Conservation (phyloP, 495 filamentous ascomycete species). For the Amniculicola lignicola region DNA sequence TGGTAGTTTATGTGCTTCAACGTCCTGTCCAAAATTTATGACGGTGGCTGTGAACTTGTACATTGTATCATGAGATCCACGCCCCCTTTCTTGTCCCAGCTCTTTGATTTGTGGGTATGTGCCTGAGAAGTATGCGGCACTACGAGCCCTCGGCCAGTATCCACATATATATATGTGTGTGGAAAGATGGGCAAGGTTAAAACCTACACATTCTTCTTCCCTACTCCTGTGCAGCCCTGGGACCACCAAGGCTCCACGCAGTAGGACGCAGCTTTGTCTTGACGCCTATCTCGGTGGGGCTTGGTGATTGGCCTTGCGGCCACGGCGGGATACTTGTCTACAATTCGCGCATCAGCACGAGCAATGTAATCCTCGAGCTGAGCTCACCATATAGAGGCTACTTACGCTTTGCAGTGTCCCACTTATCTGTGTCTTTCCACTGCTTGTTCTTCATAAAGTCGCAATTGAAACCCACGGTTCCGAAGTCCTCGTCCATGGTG, state of each 20-base stretch:
- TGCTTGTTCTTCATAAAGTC: neutral
- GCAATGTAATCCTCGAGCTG: neutral
- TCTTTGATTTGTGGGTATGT: no score
- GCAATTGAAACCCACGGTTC: neutral
- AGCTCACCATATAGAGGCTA: neutral
- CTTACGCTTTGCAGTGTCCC: neutral
- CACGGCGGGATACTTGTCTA: neutral
- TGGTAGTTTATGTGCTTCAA: neutral
- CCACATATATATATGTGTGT: no score
- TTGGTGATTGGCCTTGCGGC: neutral
- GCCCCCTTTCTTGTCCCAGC: no score
- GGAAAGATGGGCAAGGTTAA: neutral
- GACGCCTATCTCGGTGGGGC: neutral
- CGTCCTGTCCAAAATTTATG: neutral
- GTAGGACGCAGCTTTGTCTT: neutral
- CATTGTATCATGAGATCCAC: no score
- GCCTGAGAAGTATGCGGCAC: no score
- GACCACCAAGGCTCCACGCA: neutral
- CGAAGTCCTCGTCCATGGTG: neutral
- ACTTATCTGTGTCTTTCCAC: neutral
- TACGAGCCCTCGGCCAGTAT: no score
- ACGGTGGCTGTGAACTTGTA: no score
- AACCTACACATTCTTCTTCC: neutral
- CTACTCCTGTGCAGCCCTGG: neutral
- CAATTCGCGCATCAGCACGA: no score